Base-by-base conservation (phyloP, 2,329 filamentous ascomycete genomes). In the Elsinoe ampelina region DNA sequence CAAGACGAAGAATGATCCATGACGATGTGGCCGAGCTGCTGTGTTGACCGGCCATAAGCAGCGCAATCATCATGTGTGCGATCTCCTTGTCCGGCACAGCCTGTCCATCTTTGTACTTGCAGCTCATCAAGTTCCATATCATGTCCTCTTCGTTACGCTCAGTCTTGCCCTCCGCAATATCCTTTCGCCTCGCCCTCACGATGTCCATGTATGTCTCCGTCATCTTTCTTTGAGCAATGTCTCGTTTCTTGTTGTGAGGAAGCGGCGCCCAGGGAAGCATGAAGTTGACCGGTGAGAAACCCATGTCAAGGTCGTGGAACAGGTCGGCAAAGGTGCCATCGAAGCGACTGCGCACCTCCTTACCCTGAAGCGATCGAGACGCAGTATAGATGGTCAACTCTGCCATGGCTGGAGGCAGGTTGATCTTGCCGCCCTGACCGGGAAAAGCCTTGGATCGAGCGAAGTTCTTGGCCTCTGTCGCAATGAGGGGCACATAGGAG, bases 341-440 rank as follows among this genome's bases (percentile, higher is more conserved):
- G 66, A 95, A 92, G 67, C 81, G 84, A 68, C 80, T 82, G 63
- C 89, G 87, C 58, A 95, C 86, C 69, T 90, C 87, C 67, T 85
- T 84, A 62, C 89, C 89, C 73, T 95, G 89, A 1, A 95, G 82
- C 15, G 87, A 84, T 67, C 89, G 86, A 12, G 88, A 91, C 42
- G 89, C 89, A 43, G 89, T 95, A 71, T 91, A 95, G 66, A 95
- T 91, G 57, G 89, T 95, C 63, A 95, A 85, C 69, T 95, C 86
- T 41, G 87, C 85, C 80, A 95, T 87, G 63, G 80, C 82, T 65
- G 85, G 82, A 58, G 85, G 79, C 17, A 95, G 83, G 65, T 93
- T 81, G 67, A 86, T 78, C 13, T 81, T 77, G 55, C 89, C 89
- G 41, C 79, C 81, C 60, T 81, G 70, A 59, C 79, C 81, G 73